Evolutionary conservation across 352 stramenopile species (phyloP), one percentile per base, ranked within the genome.

Genomic region (Phytophthora capsici): DNA sequence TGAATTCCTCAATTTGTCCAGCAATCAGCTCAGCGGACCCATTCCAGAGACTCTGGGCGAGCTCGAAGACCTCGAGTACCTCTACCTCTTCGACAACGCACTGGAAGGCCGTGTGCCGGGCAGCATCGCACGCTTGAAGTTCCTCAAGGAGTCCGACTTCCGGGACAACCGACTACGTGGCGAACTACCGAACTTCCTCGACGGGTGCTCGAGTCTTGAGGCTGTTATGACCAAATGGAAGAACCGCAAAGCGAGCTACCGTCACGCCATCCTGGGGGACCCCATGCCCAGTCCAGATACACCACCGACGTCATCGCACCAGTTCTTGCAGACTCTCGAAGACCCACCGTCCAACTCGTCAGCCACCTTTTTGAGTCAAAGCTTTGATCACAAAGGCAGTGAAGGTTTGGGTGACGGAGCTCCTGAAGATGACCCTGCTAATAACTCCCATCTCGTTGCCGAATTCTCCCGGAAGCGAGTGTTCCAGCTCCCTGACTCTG

Each of bases 61-160:
- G 30, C 70, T 94, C 1, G 77, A 91, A 66, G 75, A 89, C 47
- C 79, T 96, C 19, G 80, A 91, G 64, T 92, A 91, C 60, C 68
- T 94, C 28, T 96, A 96, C 66, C 71, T 96, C 25, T 96, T 96
- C 61, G 88, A 94, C 74, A 96, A 96, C 32, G 69, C 68, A 12
- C 69, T 94, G 16, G 85, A 91, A 69, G 86, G 86, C 4, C 63
- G 69, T 19, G 81, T 94, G 28, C 86, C 86, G 0, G 84, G 74
- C 2, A 86, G 78, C 32, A 80, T 94, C 41, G 78, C 82, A 32
- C 72, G 82, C 10, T 75, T 94, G 26, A 91, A 91, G 43, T 93
- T 89, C 71, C 77, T 94, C 12, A 90, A 90, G 46, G 82, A 92
- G 57, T 88, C 78, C 0, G 82, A 93, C 63, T 91, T 94, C 46